Percentiles rank a stretch among this genome's conserved stretches.
Conservation (phyloP, 1,284 basidiomycete genomes). For the Rhodotorula sp. region DNA sequence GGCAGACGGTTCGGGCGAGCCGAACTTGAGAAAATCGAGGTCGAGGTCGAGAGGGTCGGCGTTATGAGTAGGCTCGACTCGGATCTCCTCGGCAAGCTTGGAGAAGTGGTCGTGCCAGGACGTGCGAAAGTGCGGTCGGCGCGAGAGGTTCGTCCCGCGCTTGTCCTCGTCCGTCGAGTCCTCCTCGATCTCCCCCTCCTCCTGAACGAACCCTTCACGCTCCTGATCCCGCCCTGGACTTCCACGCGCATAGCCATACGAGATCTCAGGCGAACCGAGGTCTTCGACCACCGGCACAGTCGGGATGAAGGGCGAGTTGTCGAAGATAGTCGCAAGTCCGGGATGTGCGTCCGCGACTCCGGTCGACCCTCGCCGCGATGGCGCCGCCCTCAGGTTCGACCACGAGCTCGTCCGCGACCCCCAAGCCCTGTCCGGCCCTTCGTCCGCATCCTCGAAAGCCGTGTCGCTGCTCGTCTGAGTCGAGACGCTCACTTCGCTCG, state of each 20-base stretch:
- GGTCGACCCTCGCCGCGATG: too few relatives aligned
- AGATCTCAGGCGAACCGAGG: conserved; percentile 1
- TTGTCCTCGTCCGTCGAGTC: conserved; percentile 18
- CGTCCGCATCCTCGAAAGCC: conserved; percentile 5
- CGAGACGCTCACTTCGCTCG: not conserved
- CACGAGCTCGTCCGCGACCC: not conserved
- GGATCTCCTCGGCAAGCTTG: too few relatives aligned
- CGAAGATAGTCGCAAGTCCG: not conserved
- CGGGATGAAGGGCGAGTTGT: conserved; percentile 11
- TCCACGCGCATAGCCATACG: conserved; percentile 18
- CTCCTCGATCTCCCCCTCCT: not conserved
- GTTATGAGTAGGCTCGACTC: not conserved
- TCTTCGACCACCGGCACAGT: not conserved
- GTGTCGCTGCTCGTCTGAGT: not conserved
- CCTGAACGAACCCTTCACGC: not conserved
- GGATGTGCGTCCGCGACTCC: not conserved
- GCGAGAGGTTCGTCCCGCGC: conserved; percentile 10
- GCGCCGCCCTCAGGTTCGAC: not conserved
- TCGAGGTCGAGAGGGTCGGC: not conserved
- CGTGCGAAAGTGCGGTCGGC: not conserved
- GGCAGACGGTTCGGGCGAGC: not conserved
- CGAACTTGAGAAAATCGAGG: not conserved
- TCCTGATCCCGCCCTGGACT: not conserved
- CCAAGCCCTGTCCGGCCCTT: not conserved
- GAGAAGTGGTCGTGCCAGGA: not conserved